Conservation (phyloP, 1,139 yeast genomes). For the Magnusiomyces sp. region DNA sequence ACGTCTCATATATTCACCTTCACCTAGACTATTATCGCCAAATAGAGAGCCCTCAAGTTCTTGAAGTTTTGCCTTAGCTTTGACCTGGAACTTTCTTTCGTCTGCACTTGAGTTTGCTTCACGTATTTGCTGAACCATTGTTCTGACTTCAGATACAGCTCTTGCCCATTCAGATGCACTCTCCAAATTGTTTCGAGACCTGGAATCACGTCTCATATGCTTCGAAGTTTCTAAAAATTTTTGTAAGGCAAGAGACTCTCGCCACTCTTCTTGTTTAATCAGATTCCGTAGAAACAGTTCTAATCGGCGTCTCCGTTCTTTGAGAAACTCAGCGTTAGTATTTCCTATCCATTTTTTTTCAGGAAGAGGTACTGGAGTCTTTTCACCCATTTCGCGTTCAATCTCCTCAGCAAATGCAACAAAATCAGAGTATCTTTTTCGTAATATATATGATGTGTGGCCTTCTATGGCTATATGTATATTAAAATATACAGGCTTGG, state of each 20-base stretch:
- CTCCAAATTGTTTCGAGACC: slow-evolving; percentile 6
- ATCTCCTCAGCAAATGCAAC: slow-evolving; percentile 38
- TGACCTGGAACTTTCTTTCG: slow-evolving; percentile 23
- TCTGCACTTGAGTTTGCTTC: slow-evolving; percentile 9
- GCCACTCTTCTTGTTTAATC: slow-evolving; percentile 29
- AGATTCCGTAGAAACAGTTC: slow-evolving; percentile 30
- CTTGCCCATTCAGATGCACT: slow-evolving; percentile 26
- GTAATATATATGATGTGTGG: slow-evolving; percentile 27
- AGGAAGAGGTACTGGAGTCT: slow-evolving; percentile 44
- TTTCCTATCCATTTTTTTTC: slow-evolving; percentile 31
- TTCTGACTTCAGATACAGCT: slow-evolving; percentile 21
- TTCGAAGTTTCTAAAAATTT: slow-evolving; percentile 26
- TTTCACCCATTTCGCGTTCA: slow-evolving; percentile 38
- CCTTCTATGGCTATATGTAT: slow-evolving; percentile 30
- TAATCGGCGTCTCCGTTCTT: slow-evolving; percentile 28
- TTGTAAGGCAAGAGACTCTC: slow-evolving; percentile 28
- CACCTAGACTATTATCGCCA: slow-evolving; percentile 18
- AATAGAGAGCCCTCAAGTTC: slow-evolving; percentile 24
- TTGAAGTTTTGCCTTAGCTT: slow-evolving; percentile 24
- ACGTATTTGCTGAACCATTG: slow-evolving; percentile 21
- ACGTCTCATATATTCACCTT: slow-evolving; percentile 26
- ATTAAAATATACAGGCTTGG: slow-evolving; percentile 33
- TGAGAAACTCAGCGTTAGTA: slow-evolving; percentile 24
- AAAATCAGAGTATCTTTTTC: slow-evolving; percentile 48
- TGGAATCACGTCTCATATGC: slow-evolving; percentile 15